phyloP scores from a whole-genome alignment of 345 rosid species.

The Eucalyptus melliodora region DNA sequence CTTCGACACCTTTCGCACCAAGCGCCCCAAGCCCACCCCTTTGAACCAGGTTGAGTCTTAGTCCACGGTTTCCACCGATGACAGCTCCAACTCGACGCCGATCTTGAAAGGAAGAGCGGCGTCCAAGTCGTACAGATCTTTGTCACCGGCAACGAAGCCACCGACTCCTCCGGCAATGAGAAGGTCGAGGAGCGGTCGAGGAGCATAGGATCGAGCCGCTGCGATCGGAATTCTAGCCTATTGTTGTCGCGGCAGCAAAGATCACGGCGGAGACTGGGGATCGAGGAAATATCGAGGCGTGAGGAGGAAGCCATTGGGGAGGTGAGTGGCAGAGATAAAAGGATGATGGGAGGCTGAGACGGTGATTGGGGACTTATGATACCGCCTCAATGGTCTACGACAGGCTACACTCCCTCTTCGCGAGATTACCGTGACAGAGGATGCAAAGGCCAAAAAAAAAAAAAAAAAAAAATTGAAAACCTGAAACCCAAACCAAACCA shows the following conservation, averaged over 20 bases:
- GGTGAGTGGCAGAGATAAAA: conserved; percentile 24
- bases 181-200: not conserved
- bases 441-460: not conserved
- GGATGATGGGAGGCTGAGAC: conserved; percentile 7
- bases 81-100: not conserved
- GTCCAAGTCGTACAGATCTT: conserved; percentile 7
- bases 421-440: not conserved
- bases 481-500: not conserved
- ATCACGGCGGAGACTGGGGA: not conserved
- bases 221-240: not conserved
- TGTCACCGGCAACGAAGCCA: conserved; percentile 16
- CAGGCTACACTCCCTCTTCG: conserved; percentile 7
- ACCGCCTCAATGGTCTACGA: conserved; percentile 19
- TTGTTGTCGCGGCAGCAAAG: not conserved
- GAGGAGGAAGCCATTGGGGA: conserved; percentile 22
- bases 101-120: not conserved
- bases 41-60: not conserved
- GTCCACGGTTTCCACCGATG: not conserved
- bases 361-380: conserved; percentile 17
- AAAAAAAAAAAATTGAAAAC: not conserved
- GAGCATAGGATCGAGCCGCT: not conserved
- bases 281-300: conserved; percentile 19
- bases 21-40: not conserved
- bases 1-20: not conserved
- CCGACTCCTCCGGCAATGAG: conserved; percentile 15